A percentile compares a stretch with the other conserved stretches of the same genome.
phyloP scores from a whole-genome alignment of 768 basidiomycete genomes.

The Phlebiopsis flavidoalba region DNA sequence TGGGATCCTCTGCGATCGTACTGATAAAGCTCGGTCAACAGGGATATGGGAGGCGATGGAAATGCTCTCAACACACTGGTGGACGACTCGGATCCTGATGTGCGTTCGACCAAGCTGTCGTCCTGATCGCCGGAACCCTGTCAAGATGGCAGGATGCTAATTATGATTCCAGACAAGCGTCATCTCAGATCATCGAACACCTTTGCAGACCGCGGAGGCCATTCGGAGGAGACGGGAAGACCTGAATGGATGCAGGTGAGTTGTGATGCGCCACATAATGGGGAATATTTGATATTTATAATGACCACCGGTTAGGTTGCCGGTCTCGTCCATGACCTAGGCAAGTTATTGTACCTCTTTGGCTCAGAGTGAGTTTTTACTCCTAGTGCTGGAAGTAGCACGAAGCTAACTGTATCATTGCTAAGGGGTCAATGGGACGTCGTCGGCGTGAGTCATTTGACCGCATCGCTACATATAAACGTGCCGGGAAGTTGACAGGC shows the following conservation, averaged over 20 bases:
- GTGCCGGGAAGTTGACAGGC: background rate
- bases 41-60: constrained; percentile 82
- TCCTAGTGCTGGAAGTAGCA: background rate
- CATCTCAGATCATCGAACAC: constrained; percentile 89
- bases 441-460: constrained; percentile 58
- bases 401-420: constrained; percentile 8
- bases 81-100: constrained; percentile 90
- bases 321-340: constrained; percentile 85
- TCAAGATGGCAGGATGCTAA: background rate
- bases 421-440: constrained; percentile 86
- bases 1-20: background rate
- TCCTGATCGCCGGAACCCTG: background rate
- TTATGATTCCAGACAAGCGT: constrained; percentile 49
- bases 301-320: constrained; percentile 47
- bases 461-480: background rate
- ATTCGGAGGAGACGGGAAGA: constrained; percentile 79
- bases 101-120: constrained; percentile 30
- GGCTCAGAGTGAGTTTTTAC: constrained; percentile 49
- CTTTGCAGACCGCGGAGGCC: constrained; percentile 90
- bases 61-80: constrained; percentile 80
- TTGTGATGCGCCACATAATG: background rate
- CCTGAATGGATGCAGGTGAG: constrained; percentile 84
- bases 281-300: constrained; percentile 1
- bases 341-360: constrained; percentile 81
- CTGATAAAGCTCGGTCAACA: constrained; percentile 2